Conservation (phyloP, 2,329 filamentous ascomycete species). For the Colletotrichum falcatum region DNA sequence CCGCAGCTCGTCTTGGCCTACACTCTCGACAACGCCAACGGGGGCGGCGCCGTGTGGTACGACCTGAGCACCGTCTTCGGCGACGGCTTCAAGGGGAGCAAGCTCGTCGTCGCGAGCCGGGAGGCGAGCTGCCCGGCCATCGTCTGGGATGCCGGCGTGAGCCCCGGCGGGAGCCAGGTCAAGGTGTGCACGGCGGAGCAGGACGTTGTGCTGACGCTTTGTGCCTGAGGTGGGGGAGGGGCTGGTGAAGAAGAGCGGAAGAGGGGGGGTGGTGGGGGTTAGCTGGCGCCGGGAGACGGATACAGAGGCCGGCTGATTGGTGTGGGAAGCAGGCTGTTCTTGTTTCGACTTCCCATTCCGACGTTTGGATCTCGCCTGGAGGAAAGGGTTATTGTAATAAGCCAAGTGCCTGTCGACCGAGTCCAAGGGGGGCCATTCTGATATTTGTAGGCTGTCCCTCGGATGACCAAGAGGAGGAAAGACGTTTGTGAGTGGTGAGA, state of each 20-base stretch:
- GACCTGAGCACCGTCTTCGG: conserved; percentile 56
- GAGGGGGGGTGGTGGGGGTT: too few relatives aligned
- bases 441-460: not conserved
- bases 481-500: not conserved
- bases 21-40: conserved; percentile 49
- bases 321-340: not conserved
- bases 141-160: conserved; percentile 51
- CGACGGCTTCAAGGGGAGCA: conserved; percentile 51
- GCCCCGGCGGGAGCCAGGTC: conserved; percentile 53
- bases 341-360: not conserved
- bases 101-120: conserved; percentile 48
- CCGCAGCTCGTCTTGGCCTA: conserved; percentile 56
- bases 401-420: not conserved
- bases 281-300: not conserved
- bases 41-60: conserved; percentile 51
- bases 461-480: not conserved
- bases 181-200: conserved; percentile 50
- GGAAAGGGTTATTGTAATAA: not conserved
- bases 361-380: not conserved
- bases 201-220: conserved; percentile 53
- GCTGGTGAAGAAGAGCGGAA: not conserved
- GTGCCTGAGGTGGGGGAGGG: conserved; percentile 42
- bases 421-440: not conserved
- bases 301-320: not conserved
- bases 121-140: conserved; percentile 51